Base-by-base conservation (phyloP, 2,329 filamentous ascomycete species). In the Boeremia exigua region DNA sequence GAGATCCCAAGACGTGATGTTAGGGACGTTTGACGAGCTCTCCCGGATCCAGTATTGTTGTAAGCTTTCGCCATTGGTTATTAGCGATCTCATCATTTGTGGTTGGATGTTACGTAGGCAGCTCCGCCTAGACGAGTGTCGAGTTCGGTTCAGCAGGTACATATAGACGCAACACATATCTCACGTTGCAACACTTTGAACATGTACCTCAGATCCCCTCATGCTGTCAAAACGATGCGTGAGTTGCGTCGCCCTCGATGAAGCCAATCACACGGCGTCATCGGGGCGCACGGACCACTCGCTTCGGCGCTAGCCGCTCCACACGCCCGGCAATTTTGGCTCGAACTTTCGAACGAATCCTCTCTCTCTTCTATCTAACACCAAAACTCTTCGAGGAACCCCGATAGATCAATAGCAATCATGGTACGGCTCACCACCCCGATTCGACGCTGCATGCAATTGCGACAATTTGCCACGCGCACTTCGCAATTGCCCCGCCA, bases 301-400 rank as follows among this genome's bases (percentile, higher is more conserved):
- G 48, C 48, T 50, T 46, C 36, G 25, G 36, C 40, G 46, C 47
- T 56, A 56, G 46, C 51, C 44, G 19, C 28, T 37, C 47, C 46
- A 17, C 42, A 49, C 47, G 17, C 30, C 28, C 40, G 47, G 42
- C 47, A 56, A 50, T 50, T 43, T 48, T 23, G 40, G 19, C 15
- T 45, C 49, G 55, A 57, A 58, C 56, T 56, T 58, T 59, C 50
- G 47, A 23, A 59, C 34, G 36, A 38, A 47, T 25, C 23, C 43
- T 47, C 54, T 54, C 17, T 59, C 57, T 34, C 37, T 51, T 57
- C 49, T 61, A 67, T 62, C 60, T 63, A 58, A 58, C 58, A 62
- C 58, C 42, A 57, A 59, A 59, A 63, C 71, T 78, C 76, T 78
- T 78, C 75, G 74, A 78, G 76, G 76, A 78, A 75, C 75, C 63